These are phyloP conservation scores for Blepharisma stoltei DNA, from an alignment of 73 alveolate genomes.

Conservation along the genomic window DNA sequence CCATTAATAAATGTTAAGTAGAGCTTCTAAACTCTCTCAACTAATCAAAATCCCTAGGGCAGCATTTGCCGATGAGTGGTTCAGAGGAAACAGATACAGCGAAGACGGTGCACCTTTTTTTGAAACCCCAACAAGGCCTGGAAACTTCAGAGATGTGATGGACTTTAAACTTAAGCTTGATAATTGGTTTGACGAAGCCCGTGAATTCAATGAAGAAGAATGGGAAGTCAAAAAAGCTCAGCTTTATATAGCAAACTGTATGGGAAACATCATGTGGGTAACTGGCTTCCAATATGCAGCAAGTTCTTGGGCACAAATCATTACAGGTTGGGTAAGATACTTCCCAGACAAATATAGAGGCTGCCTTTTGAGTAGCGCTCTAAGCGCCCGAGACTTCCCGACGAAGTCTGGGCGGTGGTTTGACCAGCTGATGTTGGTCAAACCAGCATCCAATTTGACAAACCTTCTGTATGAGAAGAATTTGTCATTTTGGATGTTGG, in stretches of 20 bases:
- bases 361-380: no score
- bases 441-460: no score
- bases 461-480: no score
- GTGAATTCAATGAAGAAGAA: conserved; percentile 89
- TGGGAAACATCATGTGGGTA: conserved; percentile 43
- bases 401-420: no score
- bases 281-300: conserved; percentile 51
- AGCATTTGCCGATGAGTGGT: conserved; percentile 18
- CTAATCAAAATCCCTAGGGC: conserved; percentile 15
- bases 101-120: conserved; percentile 77
- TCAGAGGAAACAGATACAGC: background rate
- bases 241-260: conserved; percentile 73
- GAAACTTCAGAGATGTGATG: conserved; percentile 84
- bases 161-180: conserved; percentile 86
- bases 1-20: conserved; percentile 27
- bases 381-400: no score
- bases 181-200: conserved; percentile 92
- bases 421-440: no score
- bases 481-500: no score
- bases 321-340: conserved; percentile 69
- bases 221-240: conserved; percentile 85
- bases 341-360: conserved; percentile 86
- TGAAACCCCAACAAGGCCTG: conserved; percentile 85
- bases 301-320: conserved; percentile 45
- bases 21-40: background rate